Conservation (phyloP, 495 filamentous ascomycete genomes). For the Tuber umbilicatum region DNA sequence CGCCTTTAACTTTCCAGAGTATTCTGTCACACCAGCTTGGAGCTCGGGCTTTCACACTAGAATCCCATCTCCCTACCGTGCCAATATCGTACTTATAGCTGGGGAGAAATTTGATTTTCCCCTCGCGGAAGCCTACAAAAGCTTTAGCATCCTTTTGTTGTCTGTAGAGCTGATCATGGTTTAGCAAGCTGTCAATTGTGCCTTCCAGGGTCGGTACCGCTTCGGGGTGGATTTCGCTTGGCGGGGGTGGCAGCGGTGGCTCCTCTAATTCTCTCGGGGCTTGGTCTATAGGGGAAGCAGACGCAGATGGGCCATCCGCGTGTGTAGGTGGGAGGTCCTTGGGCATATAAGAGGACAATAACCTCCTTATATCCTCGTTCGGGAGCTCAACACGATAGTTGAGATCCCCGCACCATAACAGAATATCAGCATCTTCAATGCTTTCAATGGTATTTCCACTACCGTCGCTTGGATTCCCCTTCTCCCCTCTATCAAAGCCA, state of each 20-base stretch:
- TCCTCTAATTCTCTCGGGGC: constrained; percentile 7
- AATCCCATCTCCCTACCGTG: constrained; percentile 87
- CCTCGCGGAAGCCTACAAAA: constrained; percentile 90
- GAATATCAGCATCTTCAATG: constrained; percentile 87
- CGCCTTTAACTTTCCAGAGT: constrained; percentile 64
- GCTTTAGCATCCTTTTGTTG: constrained; percentile 67
- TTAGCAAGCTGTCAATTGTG: constrained; percentile 74
- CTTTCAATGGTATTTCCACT: constrained; percentile 46
- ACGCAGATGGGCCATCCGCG: constrained; percentile 18
- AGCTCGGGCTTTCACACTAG: constrained; percentile 82
- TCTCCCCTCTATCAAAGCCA: constrained; percentile 46
- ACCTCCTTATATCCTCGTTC: constrained; percentile 77
- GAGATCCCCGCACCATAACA: constrained; percentile 94
- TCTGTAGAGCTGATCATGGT: constrained; percentile 79
- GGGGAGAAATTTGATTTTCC: constrained; percentile 77
- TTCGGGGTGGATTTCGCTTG: constrained; percentile 38
- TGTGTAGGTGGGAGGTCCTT: constrained; percentile 37
- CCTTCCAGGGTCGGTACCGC: constrained; percentile 59
- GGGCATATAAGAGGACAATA: constrained; percentile 50
- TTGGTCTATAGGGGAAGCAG: constrained; percentile 20
- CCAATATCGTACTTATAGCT: constrained; percentile 96
- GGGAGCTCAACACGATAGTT: constrained; percentile 92
- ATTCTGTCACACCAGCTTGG: constrained; percentile 99
- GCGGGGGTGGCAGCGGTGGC: constrained; percentile 14
- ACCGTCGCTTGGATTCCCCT: constrained; percentile 21